Base-by-base conservation (phyloP, 1,284 basidiomycete species). In the Hypsizygus ulmarius region DNA sequence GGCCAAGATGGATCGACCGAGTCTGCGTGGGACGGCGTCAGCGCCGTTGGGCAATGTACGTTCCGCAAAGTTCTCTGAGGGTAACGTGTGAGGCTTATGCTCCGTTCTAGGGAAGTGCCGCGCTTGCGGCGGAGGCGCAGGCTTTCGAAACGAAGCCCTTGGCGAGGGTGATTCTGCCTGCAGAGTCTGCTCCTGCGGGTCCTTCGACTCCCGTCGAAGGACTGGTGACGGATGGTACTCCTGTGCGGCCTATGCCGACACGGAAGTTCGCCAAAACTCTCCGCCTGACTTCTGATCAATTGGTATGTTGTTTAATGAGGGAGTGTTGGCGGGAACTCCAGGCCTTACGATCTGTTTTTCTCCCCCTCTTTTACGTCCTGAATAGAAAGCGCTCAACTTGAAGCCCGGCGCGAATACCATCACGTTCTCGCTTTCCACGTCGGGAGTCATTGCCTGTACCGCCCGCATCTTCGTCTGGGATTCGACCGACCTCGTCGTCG, bases 401-500 rank as follows among this genome's bases (percentile, higher is more conserved):
- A 90, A 91, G 62, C 79, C 90, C 27, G 97, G 97, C 1, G 78
- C 91, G 3, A 99, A 99, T 64, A 82, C 84, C 7, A 88, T 99
- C 53, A 95, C 95, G 0, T 99, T 99, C 64, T 94, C 93, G 0
- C 82, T 98, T 32, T 93, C 93, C n/a, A 82, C 90, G 41, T 89
- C 92, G 3, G 92, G 93, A 5, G 79, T 81, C 2, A 84, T 92
- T 1, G 90, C 88, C 0, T 97, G 95, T 58, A 86, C 92, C 1
- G 93, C 97, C 7, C 80, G 94, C 3, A 91, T 99, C 57, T 99
- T 99, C 59, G 75, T 99, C 12, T 99, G 95, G 96, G 92, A 98
- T 53, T 82, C 85, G 21, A 86, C 82, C 7, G 93, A 97, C 65
- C 80, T 82, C 19, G 84, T 99, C 16, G 90, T 99, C 28, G 86